Conservation (phyloP, 257 asterid species). For the Solanum sejunctum region DNA sequence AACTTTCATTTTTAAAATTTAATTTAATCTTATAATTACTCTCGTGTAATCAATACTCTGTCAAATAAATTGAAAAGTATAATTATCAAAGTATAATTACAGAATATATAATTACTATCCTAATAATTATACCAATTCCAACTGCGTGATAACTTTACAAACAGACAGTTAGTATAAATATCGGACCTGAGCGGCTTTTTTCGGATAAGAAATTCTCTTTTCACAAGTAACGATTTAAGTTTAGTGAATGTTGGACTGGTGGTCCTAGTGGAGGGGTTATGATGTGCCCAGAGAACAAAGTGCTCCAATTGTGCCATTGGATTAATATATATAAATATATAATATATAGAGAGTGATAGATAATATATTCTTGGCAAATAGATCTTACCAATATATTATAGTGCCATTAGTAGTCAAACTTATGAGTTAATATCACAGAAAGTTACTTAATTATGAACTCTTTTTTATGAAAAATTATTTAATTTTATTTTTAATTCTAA, state of each 20-base stretch:
- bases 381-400: neutral
- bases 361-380: neutral
- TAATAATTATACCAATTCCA: too few species aligned
- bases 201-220: neutral
- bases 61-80: too few species aligned
- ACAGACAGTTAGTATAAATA: neutral
- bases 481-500: too few species aligned
- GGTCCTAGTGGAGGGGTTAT: neutral
- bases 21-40: too few species aligned
- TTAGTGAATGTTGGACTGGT: neutral
- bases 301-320: neutral
- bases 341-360: neutral
- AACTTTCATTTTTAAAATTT: too few species aligned
- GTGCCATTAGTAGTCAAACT: neutral
- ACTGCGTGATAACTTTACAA: too few species aligned
- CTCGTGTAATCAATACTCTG: too few species aligned
- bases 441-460: fast-evolving
- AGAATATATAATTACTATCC: fast-evolving
- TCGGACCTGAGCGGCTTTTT: neutral
- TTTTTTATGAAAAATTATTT: too few species aligned
- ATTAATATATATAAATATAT: neutral
- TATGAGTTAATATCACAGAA: too few species aligned
- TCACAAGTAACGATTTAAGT: neutral
- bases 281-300: neutral
- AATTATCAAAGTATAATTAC: too few species aligned